Conservation (phyloP, 768 basidiomycete species). For the Tephrocybe sp. region DNA sequence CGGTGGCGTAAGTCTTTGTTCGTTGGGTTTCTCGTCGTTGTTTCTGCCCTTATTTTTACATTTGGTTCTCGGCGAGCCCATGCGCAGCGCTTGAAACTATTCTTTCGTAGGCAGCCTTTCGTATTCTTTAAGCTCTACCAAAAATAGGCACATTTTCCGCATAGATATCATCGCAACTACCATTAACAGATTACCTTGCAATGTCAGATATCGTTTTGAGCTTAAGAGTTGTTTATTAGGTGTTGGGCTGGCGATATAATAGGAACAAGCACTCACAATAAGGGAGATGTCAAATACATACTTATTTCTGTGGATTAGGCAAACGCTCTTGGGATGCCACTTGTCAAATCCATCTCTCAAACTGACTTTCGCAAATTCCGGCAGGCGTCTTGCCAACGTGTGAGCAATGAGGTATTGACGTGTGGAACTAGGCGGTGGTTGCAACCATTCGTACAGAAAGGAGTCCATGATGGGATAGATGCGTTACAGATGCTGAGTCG, state of each 20-base stretch:
- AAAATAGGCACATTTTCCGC: slow-evolving; percentile 1
- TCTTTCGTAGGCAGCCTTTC: slow-evolving; percentile 3
- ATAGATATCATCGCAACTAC: slow-evolving; percentile 2
- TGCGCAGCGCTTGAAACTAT: slow-evolving; percentile 9
- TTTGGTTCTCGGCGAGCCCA: slow-evolving; percentile 23
- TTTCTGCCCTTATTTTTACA: slow-evolving; percentile 28
- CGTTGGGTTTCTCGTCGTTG: slow-evolving; percentile 30
- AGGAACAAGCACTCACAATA: not conserved
- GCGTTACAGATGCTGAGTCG: slow-evolving; percentile 10
- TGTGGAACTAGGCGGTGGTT: too few relatives aligned
- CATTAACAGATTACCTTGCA: slow-evolving; percentile 5
- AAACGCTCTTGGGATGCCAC: too few relatives aligned
- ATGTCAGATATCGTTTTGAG: slow-evolving; percentile 8
- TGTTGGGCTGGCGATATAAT: not conserved
- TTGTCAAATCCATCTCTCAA: too few relatives aligned
- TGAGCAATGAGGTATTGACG: too few relatives aligned
- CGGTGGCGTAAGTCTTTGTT: slow-evolving; percentile 55
- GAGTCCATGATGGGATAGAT: slow-evolving; percentile 3
- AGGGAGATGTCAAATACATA: too few relatives aligned
- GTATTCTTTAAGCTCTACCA: slow-evolving; percentile 4
- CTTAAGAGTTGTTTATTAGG: not conserved
- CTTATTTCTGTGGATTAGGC: too few relatives aligned
- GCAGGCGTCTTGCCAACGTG: too few relatives aligned
- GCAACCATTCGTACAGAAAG: not conserved
- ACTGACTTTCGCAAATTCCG: too few relatives aligned